phyloP scores from a whole-genome alignment of 768 basidiomycete genomes.

The Tylopilus sp. region DNA sequence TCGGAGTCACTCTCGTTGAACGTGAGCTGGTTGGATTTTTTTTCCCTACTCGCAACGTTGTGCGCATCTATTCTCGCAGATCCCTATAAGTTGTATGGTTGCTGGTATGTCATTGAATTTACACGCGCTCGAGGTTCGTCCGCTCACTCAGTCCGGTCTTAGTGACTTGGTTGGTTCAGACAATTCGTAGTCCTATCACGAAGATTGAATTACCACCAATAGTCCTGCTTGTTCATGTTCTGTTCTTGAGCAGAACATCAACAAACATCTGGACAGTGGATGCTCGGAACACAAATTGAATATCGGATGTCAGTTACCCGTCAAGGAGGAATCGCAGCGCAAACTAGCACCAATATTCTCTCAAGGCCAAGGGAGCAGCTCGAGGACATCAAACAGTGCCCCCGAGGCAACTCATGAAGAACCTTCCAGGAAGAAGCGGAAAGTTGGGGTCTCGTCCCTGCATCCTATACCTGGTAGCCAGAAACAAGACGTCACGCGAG shows the following conservation, averaged over 20 bases:
- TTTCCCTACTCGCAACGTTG: too few relatives aligned
- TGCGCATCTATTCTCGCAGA: too few relatives aligned
- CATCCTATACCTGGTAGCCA: constrained; percentile 5
- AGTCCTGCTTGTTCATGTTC: constrained; percentile 49
- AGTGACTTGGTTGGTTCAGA: constrained; percentile 25
- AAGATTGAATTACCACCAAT: background rate
- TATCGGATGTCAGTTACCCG: background rate
- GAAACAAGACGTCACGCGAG: constrained; percentile 24
- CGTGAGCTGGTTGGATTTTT: background rate
- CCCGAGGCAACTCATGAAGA: constrained; percentile 7
- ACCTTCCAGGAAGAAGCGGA: constrained; percentile 31
- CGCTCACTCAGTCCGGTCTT: constrained; percentile 4
- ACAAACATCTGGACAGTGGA: constrained; percentile 48
- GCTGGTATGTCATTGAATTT: constrained; percentile 11
- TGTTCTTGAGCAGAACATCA: constrained; percentile 43
- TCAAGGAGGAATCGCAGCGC: constrained; percentile 15
- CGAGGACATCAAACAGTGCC: constrained; percentile 4
- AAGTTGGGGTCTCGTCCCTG: constrained; percentile 12
- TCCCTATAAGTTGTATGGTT: constrained; percentile 3
- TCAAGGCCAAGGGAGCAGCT: constrained; percentile 15
- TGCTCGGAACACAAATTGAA: constrained; percentile 31
- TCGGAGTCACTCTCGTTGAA: background rate
- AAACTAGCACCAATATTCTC: constrained; percentile 45
- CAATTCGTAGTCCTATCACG: background rate
- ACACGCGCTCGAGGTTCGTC: too few relatives aligned